These are phyloP conservation scores for Sporobolomyces phaffii DNA, from an alignment of 768 basidiomycete species.

Conservation along the genomic window DNA sequence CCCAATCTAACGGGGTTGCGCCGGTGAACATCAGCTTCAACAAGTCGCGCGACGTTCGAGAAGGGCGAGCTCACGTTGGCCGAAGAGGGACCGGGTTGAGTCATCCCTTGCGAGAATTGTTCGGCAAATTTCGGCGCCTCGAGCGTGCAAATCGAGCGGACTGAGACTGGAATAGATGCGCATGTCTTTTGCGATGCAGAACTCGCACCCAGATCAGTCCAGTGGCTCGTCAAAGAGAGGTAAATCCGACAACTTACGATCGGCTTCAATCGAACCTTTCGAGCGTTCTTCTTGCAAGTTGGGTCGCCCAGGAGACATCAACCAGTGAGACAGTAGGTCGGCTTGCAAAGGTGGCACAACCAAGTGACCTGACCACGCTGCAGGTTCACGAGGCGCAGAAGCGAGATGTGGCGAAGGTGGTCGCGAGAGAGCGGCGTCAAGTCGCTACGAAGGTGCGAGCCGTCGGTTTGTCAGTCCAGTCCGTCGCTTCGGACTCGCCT, in stretches of 20 bases:
- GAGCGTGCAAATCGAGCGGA: conserved; percentile 28
- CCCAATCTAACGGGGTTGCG: too few relatives aligned
- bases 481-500: too few relatives aligned
- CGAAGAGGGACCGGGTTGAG: not conserved
- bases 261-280: conserved; percentile 19
- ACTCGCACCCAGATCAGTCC: not conserved
- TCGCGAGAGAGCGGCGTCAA: conserved; percentile 18
- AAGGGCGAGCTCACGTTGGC: conserved; percentile 12
- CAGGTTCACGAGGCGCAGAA: conserved; percentile 23
- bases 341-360: conserved; percentile 16
- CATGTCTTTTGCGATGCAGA: conserved; percentile 8
- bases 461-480: too few relatives aligned
- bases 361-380: conserved; percentile 22
- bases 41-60: not conserved
- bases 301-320: conserved; percentile 8
- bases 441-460: too few relatives aligned
- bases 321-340: conserved; percentile 15
- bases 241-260: conserved; percentile 9
- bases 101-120: conserved; percentile 9
- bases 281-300: not conserved
- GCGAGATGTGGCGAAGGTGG: conserved; percentile 7
- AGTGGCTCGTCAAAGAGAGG: too few relatives aligned
- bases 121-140: conserved; percentile 33
- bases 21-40: not conserved
- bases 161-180: conserved; percentile 27